Conservation (phyloP, 1,284 basidiomycete genomes). For the Rhodotorula glutinis region DNA sequence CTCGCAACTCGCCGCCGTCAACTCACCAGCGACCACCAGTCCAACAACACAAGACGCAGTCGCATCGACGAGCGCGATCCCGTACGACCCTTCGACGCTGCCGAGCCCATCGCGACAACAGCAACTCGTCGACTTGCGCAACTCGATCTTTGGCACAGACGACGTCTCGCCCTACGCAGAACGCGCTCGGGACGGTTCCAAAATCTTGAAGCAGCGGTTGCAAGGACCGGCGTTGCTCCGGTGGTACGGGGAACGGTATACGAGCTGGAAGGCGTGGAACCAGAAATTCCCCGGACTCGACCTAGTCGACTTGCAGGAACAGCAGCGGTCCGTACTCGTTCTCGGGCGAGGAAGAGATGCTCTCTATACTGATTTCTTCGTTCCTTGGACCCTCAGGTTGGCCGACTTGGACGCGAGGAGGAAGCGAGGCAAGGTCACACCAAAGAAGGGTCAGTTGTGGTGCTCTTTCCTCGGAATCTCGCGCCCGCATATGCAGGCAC, state of each 20-base stretch:
- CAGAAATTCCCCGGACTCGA: constrained; percentile 24
- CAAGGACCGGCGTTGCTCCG: constrained; percentile 71
- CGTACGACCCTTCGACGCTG: constrained; percentile 4
- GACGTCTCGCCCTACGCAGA: constrained; percentile 57
- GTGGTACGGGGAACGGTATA: constrained; percentile 58
- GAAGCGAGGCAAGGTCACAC: constrained; percentile 40
- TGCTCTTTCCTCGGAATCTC: neutral
- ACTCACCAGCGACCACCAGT: neutral
- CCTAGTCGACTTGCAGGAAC: constrained; percentile 32
- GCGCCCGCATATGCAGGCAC: too few relatives aligned
- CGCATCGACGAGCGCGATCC: neutral
- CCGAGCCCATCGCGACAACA: constrained; percentile 29
- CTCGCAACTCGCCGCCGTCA: neutral
- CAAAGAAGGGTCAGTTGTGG: constrained; percentile 35
- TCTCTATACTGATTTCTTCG: neutral
- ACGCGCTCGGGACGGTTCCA: constrained; percentile 66
- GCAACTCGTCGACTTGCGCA: constrained; percentile 48
- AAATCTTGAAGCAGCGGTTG: constrained; percentile 71
- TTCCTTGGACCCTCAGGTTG: constrained; percentile 14
- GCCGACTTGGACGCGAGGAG: constrained; percentile 35
- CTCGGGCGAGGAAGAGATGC: too few relatives aligned
- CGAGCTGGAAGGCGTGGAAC: constrained; percentile 27
- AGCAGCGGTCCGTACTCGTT: constrained; percentile 27
- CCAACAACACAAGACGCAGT: neutral
- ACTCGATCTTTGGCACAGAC: constrained; percentile 78